phyloP scores from a whole-genome alignment of 179 eudicot species.

The Monotropa hypopitys region DNA sequence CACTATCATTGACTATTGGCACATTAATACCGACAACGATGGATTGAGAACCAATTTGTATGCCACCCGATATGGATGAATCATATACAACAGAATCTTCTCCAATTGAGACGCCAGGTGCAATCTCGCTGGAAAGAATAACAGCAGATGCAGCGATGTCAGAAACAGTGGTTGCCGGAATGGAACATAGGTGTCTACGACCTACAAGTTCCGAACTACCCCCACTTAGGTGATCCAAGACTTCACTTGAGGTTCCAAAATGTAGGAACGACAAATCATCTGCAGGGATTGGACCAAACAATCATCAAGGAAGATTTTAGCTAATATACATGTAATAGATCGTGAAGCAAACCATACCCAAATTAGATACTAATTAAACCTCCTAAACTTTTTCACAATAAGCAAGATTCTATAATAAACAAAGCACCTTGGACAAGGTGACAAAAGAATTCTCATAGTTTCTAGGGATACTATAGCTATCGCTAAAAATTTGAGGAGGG shows the following conservation, averaged over 20 bases:
- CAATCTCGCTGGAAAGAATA: conserved; percentile 69
- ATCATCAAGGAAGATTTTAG: conserved; percentile 2
- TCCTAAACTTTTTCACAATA: neutral
- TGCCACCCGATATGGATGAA: conserved; percentile 63
- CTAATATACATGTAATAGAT: neutral
- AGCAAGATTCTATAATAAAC: neutral
- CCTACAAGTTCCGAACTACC: conserved; percentile 63
- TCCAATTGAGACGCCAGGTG: conserved; percentile 78
- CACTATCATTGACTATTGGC: conserved; percentile 28
- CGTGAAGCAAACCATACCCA: neutral
- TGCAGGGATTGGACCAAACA: conserved; percentile 22
- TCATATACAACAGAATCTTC: conserved; percentile 84
- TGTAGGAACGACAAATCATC: conserved; percentile 85
- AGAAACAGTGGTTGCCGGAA: conserved; percentile 91
- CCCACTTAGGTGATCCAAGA: conserved; percentile 77
- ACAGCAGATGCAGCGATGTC: conserved; percentile 92
- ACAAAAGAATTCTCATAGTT: neutral
- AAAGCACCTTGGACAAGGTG: neutral
- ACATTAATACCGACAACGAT: conserved; percentile 68
- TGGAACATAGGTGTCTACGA: conserved; percentile 84
- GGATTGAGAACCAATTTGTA: conserved; percentile 76
- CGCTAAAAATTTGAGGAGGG: neutral
- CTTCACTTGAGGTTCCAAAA: conserved; percentile 98
- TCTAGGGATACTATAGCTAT: neutral
- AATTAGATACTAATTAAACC: neutral